Conservation (phyloP, 495 filamentous ascomycete genomes). For the Chaetomium fimeti region DNA sequence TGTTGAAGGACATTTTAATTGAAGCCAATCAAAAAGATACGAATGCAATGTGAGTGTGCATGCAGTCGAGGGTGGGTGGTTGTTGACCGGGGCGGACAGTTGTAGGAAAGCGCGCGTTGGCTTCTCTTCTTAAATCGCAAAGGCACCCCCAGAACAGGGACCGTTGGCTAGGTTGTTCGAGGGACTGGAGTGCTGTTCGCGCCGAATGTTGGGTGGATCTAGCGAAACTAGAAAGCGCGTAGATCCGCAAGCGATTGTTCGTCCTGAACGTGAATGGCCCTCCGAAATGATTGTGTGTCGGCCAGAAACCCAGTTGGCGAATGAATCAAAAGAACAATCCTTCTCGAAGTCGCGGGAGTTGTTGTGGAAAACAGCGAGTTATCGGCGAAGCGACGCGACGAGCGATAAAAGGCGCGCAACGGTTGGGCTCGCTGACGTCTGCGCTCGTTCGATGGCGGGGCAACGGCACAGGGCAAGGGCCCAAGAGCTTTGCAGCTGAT, state of each 20-base stretch:
- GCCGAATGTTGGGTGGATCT: neutral
- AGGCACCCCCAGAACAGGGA: neutral
- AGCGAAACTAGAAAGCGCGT: neutral
- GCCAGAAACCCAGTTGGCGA: neutral
- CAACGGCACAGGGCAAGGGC: conserved; percentile 12
- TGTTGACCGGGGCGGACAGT: neutral
- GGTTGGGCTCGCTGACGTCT: conserved; percentile 6
- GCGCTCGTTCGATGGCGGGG: conserved; percentile 12
- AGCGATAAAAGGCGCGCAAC: neutral
- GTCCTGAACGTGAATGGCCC: neutral
- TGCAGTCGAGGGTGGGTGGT: neutral
- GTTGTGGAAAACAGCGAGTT: neutral
- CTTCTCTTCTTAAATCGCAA: neutral
- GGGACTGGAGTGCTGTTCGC: neutral
- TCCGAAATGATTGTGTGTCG: neutral
- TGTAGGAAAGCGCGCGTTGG: neutral
- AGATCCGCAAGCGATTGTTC: neutral
- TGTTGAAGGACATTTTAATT: conserved; percentile 10
- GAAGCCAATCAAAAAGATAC: neutral
- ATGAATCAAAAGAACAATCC: neutral
- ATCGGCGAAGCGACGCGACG: conserved; percentile 7
- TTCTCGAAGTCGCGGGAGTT: neutral
- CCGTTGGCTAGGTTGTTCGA: neutral
- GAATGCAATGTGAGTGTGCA: neutral
- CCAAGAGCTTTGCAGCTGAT: neutral